phyloP scores from a whole-genome alignment of 1,139 yeast genomes.

The Scheffersomyces parashehatae region DNA sequence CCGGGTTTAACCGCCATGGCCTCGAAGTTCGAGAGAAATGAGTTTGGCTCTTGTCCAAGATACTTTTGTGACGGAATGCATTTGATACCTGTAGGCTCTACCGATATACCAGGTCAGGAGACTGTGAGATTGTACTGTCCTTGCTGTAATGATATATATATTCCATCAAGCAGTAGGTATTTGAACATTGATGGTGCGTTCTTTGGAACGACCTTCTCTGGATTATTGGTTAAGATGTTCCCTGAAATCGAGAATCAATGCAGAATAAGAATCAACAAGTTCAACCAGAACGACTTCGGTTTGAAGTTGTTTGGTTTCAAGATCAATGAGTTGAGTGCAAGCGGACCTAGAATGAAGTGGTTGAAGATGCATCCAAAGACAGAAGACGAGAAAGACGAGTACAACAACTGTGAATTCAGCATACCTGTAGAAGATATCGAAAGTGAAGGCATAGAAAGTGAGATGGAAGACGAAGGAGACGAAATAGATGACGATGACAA shows the following conservation, averaged over 20 bases:
- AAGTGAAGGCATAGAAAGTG: conserved; percentile 23
- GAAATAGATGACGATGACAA: conserved; percentile 37
- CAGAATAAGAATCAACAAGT: conserved; percentile 53
- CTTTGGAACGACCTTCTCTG: conserved; percentile 95
- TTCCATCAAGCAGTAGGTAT: conserved; percentile 84
- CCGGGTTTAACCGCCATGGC: conserved; percentile 95
- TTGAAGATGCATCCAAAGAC: conserved; percentile 72
- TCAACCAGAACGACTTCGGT: conserved; percentile 57
- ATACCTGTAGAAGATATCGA: conserved; percentile 35
- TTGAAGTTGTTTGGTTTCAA: conserved; percentile 87
- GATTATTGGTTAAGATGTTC: conserved; percentile 83
- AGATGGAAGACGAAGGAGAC: conserved; percentile 27
- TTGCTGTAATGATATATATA: conserved; percentile 85
- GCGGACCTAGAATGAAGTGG: conserved; percentile 97
- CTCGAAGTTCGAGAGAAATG: conserved; percentile 86
- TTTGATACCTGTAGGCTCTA: conserved; percentile 86
- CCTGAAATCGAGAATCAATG: conserved; percentile 70
- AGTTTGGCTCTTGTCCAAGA: conserved; percentile 92
- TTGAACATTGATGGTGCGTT: conserved; percentile 92
- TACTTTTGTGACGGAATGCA: conserved; percentile 91
- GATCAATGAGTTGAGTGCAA: conserved; percentile 68
- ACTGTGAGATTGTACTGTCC: conserved; percentile 94
- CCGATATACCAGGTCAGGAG: conserved; percentile 88
- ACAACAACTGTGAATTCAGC: conserved; percentile 60
- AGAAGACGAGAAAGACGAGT: conserved; percentile 58